A percentile compares a stretch with the other conserved stretches of the same genome.
Conservation (phyloP, 2,329 filamentous ascomycete genomes). For the Ceratocystis alfenasii region DNA sequence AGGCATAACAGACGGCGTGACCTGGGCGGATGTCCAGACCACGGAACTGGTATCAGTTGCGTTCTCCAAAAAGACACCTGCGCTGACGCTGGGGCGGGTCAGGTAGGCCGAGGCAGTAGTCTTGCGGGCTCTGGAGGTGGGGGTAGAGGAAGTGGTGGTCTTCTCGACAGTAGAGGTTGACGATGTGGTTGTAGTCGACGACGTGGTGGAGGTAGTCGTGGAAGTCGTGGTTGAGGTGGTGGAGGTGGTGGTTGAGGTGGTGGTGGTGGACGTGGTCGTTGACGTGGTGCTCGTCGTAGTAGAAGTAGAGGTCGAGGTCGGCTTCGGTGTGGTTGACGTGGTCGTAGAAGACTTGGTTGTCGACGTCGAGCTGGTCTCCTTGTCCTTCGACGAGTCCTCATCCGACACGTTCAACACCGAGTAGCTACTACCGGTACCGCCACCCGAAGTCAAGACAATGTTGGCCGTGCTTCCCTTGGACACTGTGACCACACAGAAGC, state of each 20-base stretch:
- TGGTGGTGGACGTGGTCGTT: conserved; percentile 20
- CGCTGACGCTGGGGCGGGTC: conserved; percentile 28
- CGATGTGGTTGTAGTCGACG: conserved; percentile 23
- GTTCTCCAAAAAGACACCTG: conserved; percentile 46
- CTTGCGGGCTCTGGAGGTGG: conserved; percentile 21
- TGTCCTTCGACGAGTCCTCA: conserved; percentile 11
- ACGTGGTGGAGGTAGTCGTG: conserved; percentile 19
- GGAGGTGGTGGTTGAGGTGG: conserved; percentile 13
- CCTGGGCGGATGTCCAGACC: neutral
- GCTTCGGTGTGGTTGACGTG: conserved; percentile 23
- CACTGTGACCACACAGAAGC: conserved; percentile 68
- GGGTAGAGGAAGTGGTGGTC: conserved; percentile 22
- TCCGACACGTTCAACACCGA: neutral
- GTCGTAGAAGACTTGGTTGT: conserved; percentile 21
- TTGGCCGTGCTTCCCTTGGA: conserved; percentile 53
- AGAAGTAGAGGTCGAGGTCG: conserved; percentile 27
- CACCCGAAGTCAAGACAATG: conserved; percentile 49
- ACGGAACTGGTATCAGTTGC: conserved; percentile 27
- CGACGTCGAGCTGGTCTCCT: conserved; percentile 21
- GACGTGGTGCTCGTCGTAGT: conserved; percentile 24
- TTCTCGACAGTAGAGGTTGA: conserved; percentile 21
- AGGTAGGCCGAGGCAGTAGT: conserved; percentile 24
- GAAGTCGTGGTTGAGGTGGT: conserved; percentile 12
- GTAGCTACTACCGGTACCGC: conserved; percentile 30
- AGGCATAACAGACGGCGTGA: conserved; percentile 14